Percentiles rank a stretch among this genome's conserved stretches.
Conservation (phyloP, 2,329 filamentous ascomycete genomes). For the Aspergillus sp. region DNA sequence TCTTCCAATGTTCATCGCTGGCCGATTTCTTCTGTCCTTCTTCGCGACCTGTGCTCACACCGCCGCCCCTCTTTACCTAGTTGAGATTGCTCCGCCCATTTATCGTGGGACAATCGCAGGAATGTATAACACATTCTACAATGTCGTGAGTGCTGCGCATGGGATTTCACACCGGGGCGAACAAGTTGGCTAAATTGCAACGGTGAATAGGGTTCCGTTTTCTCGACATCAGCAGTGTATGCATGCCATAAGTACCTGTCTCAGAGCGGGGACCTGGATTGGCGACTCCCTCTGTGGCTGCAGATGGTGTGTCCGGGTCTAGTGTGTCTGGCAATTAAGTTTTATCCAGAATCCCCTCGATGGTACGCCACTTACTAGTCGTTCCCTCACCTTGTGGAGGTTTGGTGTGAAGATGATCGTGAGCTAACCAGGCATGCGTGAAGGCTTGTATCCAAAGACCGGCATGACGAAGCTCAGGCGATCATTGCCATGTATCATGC, state of each 20-base stretch:
- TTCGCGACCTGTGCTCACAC: slow-evolving; percentile 12
- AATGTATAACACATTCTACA: slow-evolving; percentile 13
- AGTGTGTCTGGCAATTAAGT: slow-evolving; percentile 10
- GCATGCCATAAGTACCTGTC: slow-evolving; percentile 6
- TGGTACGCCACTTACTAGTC: not conserved
- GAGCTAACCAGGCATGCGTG: not conserved
- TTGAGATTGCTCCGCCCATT: slow-evolving; percentile 7
- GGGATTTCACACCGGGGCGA: no score
- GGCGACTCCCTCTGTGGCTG: slow-evolving; percentile 10
- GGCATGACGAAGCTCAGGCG: slow-evolving; percentile 58
- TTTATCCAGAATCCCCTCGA: slow-evolving; percentile 10
- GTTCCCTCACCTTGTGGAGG: not conserved
- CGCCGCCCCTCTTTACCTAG: slow-evolving; percentile 9
- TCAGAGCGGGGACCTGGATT: slow-evolving; percentile 2
- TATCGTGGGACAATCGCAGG: slow-evolving; percentile 10
- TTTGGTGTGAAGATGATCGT: not conserved
- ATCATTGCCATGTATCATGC: slow-evolving; percentile 65
- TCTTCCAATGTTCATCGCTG: slow-evolving; percentile 6
- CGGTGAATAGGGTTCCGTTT: slow-evolving; percentile 5
- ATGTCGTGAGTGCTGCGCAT: not conserved
- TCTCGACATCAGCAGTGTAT: slow-evolving; percentile 10
- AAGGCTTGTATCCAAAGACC: slow-evolving; percentile 20
- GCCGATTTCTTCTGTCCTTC: slow-evolving; percentile 9
- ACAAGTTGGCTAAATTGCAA: not conserved
- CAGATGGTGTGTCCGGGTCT: slow-evolving; percentile 11